phyloP scores from a whole-genome alignment of 495 filamentous ascomycete genomes.

The Xylaria castorea region DNA sequence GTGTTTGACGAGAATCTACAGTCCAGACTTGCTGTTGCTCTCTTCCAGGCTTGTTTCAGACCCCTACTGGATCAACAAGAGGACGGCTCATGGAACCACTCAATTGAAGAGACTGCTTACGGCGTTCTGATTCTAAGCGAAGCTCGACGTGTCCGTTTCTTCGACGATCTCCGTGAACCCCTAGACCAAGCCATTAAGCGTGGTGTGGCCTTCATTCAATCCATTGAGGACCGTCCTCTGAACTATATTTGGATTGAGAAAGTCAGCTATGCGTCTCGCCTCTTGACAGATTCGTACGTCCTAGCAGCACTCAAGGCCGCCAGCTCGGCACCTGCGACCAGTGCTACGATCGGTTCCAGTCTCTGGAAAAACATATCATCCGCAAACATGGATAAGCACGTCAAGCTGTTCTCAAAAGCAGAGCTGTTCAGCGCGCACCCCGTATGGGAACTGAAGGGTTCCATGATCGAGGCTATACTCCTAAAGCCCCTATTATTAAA shows the following conservation, averaged over 20 bases:
- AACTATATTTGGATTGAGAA: constrained; percentile 55
- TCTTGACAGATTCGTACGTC: constrained; percentile 45
- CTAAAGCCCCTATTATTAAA: constrained; percentile 32
- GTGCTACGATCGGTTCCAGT: constrained; percentile 27
- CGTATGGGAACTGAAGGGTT: constrained; percentile 36
- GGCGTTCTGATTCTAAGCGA: constrained; percentile 34
- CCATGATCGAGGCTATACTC: constrained; percentile 38
- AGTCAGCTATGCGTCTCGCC: constrained; percentile 44
- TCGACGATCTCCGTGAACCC: constrained; percentile 27
- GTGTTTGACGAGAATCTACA: constrained; percentile 27
- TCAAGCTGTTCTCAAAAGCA: constrained; percentile 34
- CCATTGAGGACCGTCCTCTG: constrained; percentile 17
- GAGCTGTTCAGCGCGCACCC: constrained; percentile 36
- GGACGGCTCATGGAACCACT: constrained; percentile 43
- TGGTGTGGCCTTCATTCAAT: constrained; percentile 30
- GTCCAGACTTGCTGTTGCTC: constrained; percentile 27
- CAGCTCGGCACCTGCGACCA: constrained; percentile 13
- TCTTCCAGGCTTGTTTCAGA: constrained; percentile 32
- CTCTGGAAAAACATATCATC: constrained; percentile 20
- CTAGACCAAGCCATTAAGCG: constrained; percentile 30
- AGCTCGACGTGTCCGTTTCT: constrained; percentile 24
- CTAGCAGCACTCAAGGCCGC: constrained; percentile 39
- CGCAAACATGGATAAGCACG: constrained; percentile 26
- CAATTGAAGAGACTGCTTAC: constrained; percentile 40
- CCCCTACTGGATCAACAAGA: constrained; percentile 34